A percentile compares a stretch with the other conserved stretches of the same genome.
Evolutionary conservation across 2,329 filamentous ascomycete genomes (phyloP).

Genomic region (Penicillium sp.): DNA sequence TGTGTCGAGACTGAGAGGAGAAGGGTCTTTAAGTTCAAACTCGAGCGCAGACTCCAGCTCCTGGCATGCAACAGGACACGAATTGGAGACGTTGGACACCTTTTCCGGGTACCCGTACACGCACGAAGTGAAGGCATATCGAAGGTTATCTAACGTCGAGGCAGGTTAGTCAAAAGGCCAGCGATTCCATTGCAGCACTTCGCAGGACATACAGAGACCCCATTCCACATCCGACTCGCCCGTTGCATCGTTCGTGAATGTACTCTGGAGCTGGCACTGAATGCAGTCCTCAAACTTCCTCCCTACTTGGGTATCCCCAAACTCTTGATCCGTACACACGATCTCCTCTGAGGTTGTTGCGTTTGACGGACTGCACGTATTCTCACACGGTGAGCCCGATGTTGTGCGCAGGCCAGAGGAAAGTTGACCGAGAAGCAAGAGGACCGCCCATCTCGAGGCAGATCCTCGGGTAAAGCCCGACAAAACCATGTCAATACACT

Average conservation of each 20-base stretch:
- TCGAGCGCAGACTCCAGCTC: slow-evolving; percentile 38
- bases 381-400: slow-evolving; percentile 45
- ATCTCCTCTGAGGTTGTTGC: slow-evolving; percentile 49
- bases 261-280: slow-evolving; percentile 48
- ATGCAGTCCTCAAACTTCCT: slow-evolving; percentile 47
- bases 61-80: slow-evolving; percentile 51
- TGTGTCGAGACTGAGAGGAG: slow-evolving; percentile 35
- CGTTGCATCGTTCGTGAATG: slow-evolving; percentile 36
- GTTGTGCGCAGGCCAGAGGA: slow-evolving; percentile 38
- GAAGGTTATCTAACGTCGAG: slow-evolving; percentile 48
- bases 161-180: background rate
- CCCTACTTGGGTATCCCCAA: slow-evolving; percentile 38
- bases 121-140: slow-evolving; percentile 50
- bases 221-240: slow-evolving; percentile 51
- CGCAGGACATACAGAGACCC: slow-evolving; percentile 49
- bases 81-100: slow-evolving; percentile 46
- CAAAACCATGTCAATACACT: slow-evolving; percentile 26
- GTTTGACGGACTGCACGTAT: slow-evolving; percentile 35
- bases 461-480: slow-evolving; percentile 20
- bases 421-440: slow-evolving; percentile 28
- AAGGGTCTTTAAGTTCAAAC: slow-evolving; percentile 36
- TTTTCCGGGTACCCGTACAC: slow-evolving; percentile 47
- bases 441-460: slow-evolving; percentile 25
- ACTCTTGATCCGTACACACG: slow-evolving; percentile 47
- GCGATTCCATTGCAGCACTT: background rate